Evolutionary conservation across 805 yeast genomes (phyloP).

Genomic region (Cyberlindnera mississippiensis): DNA sequence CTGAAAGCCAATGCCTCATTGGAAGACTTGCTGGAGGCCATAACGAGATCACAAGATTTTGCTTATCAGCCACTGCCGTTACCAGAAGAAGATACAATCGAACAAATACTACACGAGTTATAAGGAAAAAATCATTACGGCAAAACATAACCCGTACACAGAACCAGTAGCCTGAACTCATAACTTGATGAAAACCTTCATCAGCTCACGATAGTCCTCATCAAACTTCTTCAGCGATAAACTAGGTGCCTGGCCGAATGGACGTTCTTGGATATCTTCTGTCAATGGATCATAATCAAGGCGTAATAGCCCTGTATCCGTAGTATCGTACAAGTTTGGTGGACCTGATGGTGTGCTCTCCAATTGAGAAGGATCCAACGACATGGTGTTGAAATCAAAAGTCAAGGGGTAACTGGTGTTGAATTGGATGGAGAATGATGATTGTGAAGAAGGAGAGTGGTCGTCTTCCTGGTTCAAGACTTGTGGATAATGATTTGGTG

Average conservation of each 20-base stretch:
- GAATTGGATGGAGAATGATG: slow-evolving; percentile 16
- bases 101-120: slow-evolving; percentile 10
- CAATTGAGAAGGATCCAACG: neutral
- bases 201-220: slow-evolving; percentile 19
- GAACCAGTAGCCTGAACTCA: neutral
- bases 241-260: neutral
- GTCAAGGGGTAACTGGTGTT: slow-evolving; percentile 14
- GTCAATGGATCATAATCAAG: slow-evolving; percentile 20
- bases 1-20: slow-evolving; percentile 17
- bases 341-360: neutral
- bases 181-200: slow-evolving; percentile 12
- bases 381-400: slow-evolving; percentile 6
- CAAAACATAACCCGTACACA: no score
- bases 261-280: slow-evolving; percentile 8
- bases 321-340: slow-evolving; percentile 1
- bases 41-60: slow-evolving; percentile 12
- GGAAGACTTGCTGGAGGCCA: slow-evolving; percentile 17
- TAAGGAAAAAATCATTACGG: neutral
- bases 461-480: slow-evolving; percentile 1
- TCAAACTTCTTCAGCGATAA: slow-evolving; percentile 9
- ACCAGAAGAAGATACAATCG: slow-evolving; percentile 20
- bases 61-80: slow-evolving; percentile 20
- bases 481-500: slow-evolving; percentile 23
- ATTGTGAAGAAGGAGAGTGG: slow-evolving; percentile 1
- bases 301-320: slow-evolving; percentile 12